Evolutionary conservation across 768 basidiomycete genomes (phyloP), one percentile per base, ranked within the genome.

Genomic region (Podaxis sp.): DNA sequence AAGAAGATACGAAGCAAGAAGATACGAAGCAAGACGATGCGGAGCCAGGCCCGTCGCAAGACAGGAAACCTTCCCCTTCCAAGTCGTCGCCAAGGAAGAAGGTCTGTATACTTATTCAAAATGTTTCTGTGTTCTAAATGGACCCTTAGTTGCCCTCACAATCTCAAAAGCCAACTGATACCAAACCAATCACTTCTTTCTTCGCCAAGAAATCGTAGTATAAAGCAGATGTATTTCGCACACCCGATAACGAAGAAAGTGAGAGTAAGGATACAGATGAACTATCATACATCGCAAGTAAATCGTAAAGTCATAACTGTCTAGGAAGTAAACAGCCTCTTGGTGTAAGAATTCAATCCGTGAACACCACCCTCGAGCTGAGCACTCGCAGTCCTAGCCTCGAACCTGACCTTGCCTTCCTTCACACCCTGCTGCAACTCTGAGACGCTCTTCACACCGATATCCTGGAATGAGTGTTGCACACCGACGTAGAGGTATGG

Each of bases 331-430:
- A 56, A 62, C 15, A 62, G 54, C 44, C 61, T 55, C 54, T 62
- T 62, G 2, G 61, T 62, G 46, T 77, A 96, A 85, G 93, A 96
- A 78, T 98, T 93, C 65, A 98, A 76, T 4, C 96, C 95, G 79
- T 97, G 94, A 11, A 98, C 96, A 48, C 93, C 93, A 54, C 96
- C 96, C 76, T 97, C 96, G 41, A 96, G 82, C 78, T 98, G 96
- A 10, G 96, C 96, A 68, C 91, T 95, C 10, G 95, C 91, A 2
- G 96, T 98, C 71, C 96, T 85, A 71, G 96, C 73, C 81, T 99
- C 96, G 69, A 96, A 99, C 64, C 95, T 77, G 20, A 97, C 91
- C 30, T 72, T 75, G 15, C 93, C 93, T 1, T 74, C 77, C 36
- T 70, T 73, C 0, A 93, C 94, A 2, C 82, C 86, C n/a, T 77